Conservation (phyloP, 148 eudicot species). For the Cornus florida region DNA sequence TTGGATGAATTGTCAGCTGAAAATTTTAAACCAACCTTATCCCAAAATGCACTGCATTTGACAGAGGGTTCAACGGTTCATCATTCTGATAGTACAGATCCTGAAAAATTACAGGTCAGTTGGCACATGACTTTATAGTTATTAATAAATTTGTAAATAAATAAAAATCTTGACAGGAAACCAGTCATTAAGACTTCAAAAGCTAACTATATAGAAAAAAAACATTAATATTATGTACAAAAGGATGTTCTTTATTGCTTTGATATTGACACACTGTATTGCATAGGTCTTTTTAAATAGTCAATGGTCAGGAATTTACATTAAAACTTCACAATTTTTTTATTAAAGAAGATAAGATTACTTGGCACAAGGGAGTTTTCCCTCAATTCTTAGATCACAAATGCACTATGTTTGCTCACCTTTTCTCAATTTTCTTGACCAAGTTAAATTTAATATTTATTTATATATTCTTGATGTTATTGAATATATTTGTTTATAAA, state of each 20-base stretch:
- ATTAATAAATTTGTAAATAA: neutral
- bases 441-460: neutral
- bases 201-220: neutral
- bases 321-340: neutral
- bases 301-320: neutral
- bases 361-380: neutral
- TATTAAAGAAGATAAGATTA: neutral
- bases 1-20: neutral
- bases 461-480: neutral
- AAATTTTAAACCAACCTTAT: neutral
- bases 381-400: neutral
- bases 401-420: neutral
- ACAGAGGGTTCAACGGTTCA: neutral
- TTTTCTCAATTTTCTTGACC: slow-evolving; percentile 4
- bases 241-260: neutral
- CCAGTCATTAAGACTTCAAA: neutral
- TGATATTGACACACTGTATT: neutral
- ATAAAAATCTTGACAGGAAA: neutral
- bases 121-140: neutral
- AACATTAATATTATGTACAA: neutral
- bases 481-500: neutral
- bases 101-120: slow-evolving; percentile 1
- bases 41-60: neutral
- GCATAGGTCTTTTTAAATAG: slow-evolving; percentile 2
- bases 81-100: slow-evolving; percentile 3